A percentile compares a stretch with the other conserved stretches of the same genome.
These are phyloP conservation scores for Fraxinus xanthoxyloides DNA, from an alignment of 305 asterid species.

Conservation along the genomic window DNA sequence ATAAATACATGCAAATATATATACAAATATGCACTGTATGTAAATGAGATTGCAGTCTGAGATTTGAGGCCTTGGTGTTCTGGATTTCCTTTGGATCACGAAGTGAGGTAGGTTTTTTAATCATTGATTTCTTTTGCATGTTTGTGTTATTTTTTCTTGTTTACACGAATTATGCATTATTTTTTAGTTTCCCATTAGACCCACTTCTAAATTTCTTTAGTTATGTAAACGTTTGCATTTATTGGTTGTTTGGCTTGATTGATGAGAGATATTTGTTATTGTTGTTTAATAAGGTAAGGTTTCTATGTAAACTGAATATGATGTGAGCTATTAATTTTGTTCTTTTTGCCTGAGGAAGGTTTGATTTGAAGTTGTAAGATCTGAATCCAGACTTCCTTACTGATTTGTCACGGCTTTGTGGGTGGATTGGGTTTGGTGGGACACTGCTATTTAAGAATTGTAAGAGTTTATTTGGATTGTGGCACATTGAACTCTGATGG, in stretches of 20 bases:
- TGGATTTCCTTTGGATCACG: constrained; percentile 25
- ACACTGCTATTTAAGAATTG: background rate
- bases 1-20: background rate
- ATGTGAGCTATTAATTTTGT: background rate
- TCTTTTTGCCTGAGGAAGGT: background rate
- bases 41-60: constrained; percentile 23
- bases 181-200: background rate
- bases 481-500: background rate
- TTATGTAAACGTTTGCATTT: constrained; percentile 1
- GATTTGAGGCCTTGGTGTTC: constrained; percentile 26
- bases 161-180: constrained; percentile 19
- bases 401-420: background rate
- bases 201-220: background rate
- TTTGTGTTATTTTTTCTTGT: background rate
- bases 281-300: background rate
- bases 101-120: constrained; percentile 32
- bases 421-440: background rate
- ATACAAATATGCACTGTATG: constrained; percentile 5
- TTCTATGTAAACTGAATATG: background rate
- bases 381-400: constrained; percentile 3
- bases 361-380: background rate
- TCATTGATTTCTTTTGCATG: background rate
- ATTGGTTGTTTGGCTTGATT: constrained; percentile 14
- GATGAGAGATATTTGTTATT: background rate
- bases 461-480: background rate